phyloP scores from a whole-genome alignment of 306 rosid genomes.

The Styphnolobium japonicum region DNA sequence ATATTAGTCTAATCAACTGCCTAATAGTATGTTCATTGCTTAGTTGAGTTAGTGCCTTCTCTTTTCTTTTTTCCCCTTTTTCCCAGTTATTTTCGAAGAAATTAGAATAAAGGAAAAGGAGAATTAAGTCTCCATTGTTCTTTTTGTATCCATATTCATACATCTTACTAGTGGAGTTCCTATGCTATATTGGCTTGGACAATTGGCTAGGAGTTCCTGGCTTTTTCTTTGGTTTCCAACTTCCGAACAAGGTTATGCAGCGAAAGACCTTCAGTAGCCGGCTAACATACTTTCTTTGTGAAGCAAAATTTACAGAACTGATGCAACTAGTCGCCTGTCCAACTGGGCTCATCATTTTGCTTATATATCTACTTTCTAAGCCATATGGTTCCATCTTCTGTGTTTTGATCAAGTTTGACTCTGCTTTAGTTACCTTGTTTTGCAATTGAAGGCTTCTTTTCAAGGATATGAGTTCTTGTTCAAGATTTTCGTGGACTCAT shows the following conservation, averaged over 20 bases:
- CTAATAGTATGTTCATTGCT: background rate
- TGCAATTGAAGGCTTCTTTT: conserved; percentile 67
- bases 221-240: conserved; percentile 54
- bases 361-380: conserved; percentile 48
- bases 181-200: conserved; percentile 46
- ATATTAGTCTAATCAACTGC: background rate
- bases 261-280: conserved; percentile 55
- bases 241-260: conserved; percentile 61
- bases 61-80: background rate
- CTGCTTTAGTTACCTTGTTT: conserved; percentile 46
- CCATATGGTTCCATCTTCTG: conserved; percentile 41
- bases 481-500: conserved; percentile 75
- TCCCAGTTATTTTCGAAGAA: background rate
- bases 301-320: conserved; percentile 62
- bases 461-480: conserved; percentile 70
- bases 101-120: background rate
- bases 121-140: conserved; percentile 2
- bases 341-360: conserved; percentile 53
- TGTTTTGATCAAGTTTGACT: conserved; percentile 32
- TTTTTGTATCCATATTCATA: conserved; percentile 10
- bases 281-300: conserved; percentile 65
- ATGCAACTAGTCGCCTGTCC: conserved; percentile 73
- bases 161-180: conserved; percentile 3
- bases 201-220: conserved; percentile 32
- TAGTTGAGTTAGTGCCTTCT: background rate